These are phyloP conservation scores for Cicer cuneatum DNA, from an alignment of 306 rosid species.

Conservation along the genomic window DNA sequence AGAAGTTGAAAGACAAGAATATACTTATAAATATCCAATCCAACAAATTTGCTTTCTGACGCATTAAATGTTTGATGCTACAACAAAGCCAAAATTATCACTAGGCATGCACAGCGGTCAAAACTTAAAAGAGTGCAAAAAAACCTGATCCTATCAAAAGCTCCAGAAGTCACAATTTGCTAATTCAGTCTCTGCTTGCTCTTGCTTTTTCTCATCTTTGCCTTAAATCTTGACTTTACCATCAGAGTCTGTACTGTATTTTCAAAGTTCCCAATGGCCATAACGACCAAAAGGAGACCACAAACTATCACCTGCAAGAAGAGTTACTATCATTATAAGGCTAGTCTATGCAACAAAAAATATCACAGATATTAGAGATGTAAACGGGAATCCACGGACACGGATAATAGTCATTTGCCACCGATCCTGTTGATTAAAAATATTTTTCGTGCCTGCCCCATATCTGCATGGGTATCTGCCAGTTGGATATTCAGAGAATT, in stretches of 20 bases:
- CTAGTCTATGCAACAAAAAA: slow-evolving; percentile 25
- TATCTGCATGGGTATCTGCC: too few relatives aligned
- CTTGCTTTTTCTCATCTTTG: slow-evolving; percentile 89
- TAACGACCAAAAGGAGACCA: slow-evolving; percentile 75
- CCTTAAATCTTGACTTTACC: slow-evolving; percentile 92
- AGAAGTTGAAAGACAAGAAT: slow-evolving; percentile 21
- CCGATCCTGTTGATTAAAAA: too few relatives aligned
- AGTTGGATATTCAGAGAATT: too few relatives aligned
- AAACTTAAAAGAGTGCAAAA: slow-evolving; percentile 51
- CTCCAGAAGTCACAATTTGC: slow-evolving; percentile 39
- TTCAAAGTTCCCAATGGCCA: slow-evolving; percentile 94
- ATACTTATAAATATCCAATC: slow-evolving; percentile 30
- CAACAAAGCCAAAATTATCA: slow-evolving; percentile 49
- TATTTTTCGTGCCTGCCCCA: too few relatives aligned
- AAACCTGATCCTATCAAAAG: slow-evolving; percentile 47
- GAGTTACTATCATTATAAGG: slow-evolving; percentile 37
- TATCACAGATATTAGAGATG: not conserved
- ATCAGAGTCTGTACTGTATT: slow-evolving; percentile 87
- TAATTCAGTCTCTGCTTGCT: slow-evolving; percentile 82
- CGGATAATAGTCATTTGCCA: too few relatives aligned
- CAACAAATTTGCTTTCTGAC: slow-evolving; percentile 46
- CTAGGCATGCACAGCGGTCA: slow-evolving; percentile 51
- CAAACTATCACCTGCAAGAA: slow-evolving; percentile 81
- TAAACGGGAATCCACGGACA: too few relatives aligned
- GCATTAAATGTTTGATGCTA: slow-evolving; percentile 40